phyloP scores from a whole-genome alignment of 2,329 filamentous ascomycete species.

The Aspergillus vadensis region DNA sequence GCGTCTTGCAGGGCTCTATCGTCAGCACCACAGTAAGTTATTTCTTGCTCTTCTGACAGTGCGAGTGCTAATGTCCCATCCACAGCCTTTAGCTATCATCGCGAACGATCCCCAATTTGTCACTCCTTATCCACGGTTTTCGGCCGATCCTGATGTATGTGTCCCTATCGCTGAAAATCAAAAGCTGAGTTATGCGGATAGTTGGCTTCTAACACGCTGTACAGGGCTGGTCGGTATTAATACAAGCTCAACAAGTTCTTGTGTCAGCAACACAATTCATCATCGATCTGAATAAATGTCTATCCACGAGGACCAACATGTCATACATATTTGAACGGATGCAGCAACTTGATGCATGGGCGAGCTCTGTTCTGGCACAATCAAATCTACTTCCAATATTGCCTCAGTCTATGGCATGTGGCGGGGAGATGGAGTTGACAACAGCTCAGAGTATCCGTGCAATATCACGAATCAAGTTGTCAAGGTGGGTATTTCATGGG shows the following conservation, averaged over 20 bases:
- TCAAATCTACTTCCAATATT: conserved; percentile 33
- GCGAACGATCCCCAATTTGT: conserved; percentile 48
- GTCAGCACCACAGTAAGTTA: conserved; percentile 45
- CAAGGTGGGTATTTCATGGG: conserved; percentile 34
- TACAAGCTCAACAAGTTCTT: conserved; percentile 47
- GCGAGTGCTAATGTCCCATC: conserved; percentile 14
- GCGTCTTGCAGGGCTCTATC: conserved; percentile 48
- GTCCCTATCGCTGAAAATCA: neutral
- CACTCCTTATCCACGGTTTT: conserved; percentile 45
- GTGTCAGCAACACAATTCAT: conserved; percentile 46
- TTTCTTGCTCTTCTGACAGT: no score
- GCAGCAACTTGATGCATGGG: conserved; percentile 46
- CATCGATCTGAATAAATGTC: conserved; percentile 43
- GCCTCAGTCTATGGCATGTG: conserved; percentile 26
- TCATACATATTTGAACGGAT: conserved; percentile 44
- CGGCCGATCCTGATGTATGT: conserved; percentile 45
- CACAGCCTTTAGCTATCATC: conserved; percentile 45
- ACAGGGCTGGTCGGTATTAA: conserved; percentile 47
- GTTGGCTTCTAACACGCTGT: conserved; percentile 18
- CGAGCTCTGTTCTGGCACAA: conserved; percentile 38
- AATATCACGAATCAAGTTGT: conserved; percentile 48
- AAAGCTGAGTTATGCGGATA: neutral
- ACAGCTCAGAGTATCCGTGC: conserved; percentile 44
- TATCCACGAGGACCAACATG: conserved; percentile 39
- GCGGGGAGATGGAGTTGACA: conserved; percentile 36